Evolutionary conservation across 192 early-diverging fungal genomes (phyloP).

Genomic region (Oehlia diaphana): DNA sequence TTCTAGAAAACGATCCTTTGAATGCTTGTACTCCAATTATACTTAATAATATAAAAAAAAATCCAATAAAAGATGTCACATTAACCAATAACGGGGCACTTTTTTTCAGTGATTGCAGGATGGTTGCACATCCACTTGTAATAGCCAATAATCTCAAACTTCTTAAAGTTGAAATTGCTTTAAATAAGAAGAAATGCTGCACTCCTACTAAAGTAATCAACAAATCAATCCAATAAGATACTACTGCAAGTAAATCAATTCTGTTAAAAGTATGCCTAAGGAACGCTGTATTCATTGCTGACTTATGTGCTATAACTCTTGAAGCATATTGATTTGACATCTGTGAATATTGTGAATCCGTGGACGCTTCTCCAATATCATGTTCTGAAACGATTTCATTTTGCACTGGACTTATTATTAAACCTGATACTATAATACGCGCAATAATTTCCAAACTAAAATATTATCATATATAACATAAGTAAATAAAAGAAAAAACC

Average conservation of each 20-base stretch:
- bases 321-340: conserved; percentile 1
- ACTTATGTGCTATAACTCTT: conserved; percentile 16
- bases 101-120: conserved; percentile 58
- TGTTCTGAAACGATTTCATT: background rate
- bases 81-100: conserved; percentile 56
- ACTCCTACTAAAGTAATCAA: conserved; percentile 40
- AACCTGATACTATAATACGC: conserved; percentile 37
- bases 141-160: conserved; percentile 54
- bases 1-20: conserved; percentile 55
- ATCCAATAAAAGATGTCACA: conserved; percentile 56
- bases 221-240: conserved; percentile 59
- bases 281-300: conserved; percentile 43
- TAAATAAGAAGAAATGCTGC: conserved; percentile 49
- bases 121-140: conserved; percentile 54
- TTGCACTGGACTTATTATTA: background rate
- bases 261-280: conserved; percentile 66
- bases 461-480: conserved; percentile 25
- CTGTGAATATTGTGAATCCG: conserved; percentile 15
- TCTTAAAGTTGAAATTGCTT: conserved; percentile 51
- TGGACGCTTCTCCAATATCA: conserved; percentile 10
- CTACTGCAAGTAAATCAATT: conserved; percentile 55
- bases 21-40: conserved; percentile 63
- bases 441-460: conserved; percentile 39
- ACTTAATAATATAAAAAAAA: conserved; percentile 63
- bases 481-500: background rate